phyloP scores from a whole-genome alignment of 2,329 filamentous ascomycete species.

The Sordariomycetes sp. region DNA sequence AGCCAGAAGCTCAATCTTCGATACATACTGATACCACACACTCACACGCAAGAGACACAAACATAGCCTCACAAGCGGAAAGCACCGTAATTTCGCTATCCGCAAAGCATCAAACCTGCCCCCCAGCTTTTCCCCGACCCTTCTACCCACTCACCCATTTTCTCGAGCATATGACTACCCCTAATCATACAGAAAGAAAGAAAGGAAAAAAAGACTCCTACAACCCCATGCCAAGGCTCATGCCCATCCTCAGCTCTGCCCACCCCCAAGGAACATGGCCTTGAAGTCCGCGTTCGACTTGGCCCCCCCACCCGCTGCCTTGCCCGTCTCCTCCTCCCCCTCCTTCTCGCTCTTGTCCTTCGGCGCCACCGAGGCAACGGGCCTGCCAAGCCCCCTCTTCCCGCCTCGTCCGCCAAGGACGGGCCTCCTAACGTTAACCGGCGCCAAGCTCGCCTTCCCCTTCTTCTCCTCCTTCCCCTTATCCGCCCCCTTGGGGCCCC shows the following conservation, averaged over 20 bases:
- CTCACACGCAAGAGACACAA: too few relatives aligned
- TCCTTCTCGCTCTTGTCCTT: constrained; percentile 14
- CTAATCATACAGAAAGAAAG: too few relatives aligned
- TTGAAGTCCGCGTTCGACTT: constrained; percentile 44
- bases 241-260: not conserved
- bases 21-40: too few relatives aligned
- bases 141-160: too few relatives aligned
- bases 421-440: constrained; percentile 9
- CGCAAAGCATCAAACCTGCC: too few relatives aligned
- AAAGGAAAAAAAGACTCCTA: too few relatives aligned
- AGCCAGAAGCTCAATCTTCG: too few relatives aligned
- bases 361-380: constrained; percentile 5
- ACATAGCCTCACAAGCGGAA: too few relatives aligned
- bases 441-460: not conserved
- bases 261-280: constrained; percentile 25
- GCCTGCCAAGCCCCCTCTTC: constrained; percentile 19
- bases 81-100: too few relatives aligned
- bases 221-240: too few relatives aligned
- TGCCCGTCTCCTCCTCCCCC: constrained; percentile 5
- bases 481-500: not conserved
- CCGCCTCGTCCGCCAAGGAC: constrained; percentile 16
- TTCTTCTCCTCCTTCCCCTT: not conserved
- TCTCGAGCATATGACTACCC: too few relatives aligned
- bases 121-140: too few relatives aligned
- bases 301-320: constrained; percentile 8